Evolutionary conservation across 2,329 filamentous ascomycete genomes (phyloP).

Genomic region (Sphaerulina populicola): DNA sequence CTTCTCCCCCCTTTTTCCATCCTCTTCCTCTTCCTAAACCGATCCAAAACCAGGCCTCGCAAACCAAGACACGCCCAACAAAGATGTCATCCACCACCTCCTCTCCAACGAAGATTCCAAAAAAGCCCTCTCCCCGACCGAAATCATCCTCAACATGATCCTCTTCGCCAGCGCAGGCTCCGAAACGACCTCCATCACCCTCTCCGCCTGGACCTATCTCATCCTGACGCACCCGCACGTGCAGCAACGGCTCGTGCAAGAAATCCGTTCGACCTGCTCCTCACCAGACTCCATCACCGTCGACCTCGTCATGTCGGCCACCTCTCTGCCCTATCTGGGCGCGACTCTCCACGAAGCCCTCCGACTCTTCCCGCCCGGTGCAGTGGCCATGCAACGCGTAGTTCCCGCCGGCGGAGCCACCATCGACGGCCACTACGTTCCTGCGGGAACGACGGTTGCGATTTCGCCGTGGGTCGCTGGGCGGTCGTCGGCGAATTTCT

Average conservation of each 20-base stretch:
- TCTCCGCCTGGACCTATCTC: conserved; percentile 10
- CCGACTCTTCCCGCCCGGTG: not conserved
- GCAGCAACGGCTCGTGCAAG: not conserved
- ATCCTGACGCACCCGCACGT: conserved; percentile 6
- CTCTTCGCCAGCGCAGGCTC: conserved; percentile 8
- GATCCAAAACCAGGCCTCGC: not conserved
- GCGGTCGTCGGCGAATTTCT: not conserved
- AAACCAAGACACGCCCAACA: not conserved
- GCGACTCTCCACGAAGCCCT: conserved; percentile 12
- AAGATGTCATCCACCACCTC: not conserved
- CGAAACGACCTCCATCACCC: conserved; percentile 8
- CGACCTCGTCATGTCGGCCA: not conserved
- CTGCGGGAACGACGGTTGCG: not conserved
- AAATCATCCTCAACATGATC: conserved; percentile 13
- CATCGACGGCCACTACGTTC: not conserved
- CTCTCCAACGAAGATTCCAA: conserved; percentile 5
- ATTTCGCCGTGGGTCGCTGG: not conserved
- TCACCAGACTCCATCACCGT: not conserved
- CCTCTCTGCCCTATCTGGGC: not conserved
- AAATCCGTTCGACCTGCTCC: not conserved
- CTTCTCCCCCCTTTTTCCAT: too few species aligned
- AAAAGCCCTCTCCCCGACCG: conserved; percentile 1
- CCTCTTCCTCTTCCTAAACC: too few species aligned
- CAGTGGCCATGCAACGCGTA: not conserved
- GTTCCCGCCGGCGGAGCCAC: not conserved